phyloP scores from a whole-genome alignment of 257 asterid genomes.

The Solanum chilense region DNA sequence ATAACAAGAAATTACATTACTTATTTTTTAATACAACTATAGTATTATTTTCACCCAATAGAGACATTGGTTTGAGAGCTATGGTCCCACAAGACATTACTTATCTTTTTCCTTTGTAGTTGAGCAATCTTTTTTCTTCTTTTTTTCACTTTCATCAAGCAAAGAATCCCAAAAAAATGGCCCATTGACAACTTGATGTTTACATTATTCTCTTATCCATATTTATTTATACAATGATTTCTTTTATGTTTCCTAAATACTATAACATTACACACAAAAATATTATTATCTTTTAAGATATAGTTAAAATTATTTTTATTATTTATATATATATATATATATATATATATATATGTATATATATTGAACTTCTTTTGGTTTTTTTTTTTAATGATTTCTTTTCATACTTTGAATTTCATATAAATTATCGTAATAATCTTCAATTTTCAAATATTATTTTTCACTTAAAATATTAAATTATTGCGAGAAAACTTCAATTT shows the following conservation, averaged over 20 bases:
- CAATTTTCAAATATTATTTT: too few species aligned
- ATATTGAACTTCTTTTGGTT: too few species aligned
- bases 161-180: slow-evolving; percentile 2
- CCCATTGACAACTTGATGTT: slow-evolving; percentile 12
- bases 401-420: neutral
- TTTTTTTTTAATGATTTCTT: too few species aligned
- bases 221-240: neutral
- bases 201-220: neutral
- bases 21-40: neutral
- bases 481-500: neutral
- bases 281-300: too few species aligned
- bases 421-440: too few species aligned
- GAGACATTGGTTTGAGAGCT: neutral
- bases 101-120: neutral
- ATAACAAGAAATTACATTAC: neutral
- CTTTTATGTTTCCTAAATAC: neutral
- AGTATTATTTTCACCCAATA: neutral
- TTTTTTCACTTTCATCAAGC: slow-evolving; percentile 7
- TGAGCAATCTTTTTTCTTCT: neutral
- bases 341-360: too few species aligned
- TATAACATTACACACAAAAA: neutral
- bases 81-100: neutral
- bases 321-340: too few species aligned
- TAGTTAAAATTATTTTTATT: too few species aligned
- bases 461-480: neutral